Evolutionary conservation across 2,329 filamentous ascomycete genomes (phyloP).

Genomic region (Colletotrichum filicis): DNA sequence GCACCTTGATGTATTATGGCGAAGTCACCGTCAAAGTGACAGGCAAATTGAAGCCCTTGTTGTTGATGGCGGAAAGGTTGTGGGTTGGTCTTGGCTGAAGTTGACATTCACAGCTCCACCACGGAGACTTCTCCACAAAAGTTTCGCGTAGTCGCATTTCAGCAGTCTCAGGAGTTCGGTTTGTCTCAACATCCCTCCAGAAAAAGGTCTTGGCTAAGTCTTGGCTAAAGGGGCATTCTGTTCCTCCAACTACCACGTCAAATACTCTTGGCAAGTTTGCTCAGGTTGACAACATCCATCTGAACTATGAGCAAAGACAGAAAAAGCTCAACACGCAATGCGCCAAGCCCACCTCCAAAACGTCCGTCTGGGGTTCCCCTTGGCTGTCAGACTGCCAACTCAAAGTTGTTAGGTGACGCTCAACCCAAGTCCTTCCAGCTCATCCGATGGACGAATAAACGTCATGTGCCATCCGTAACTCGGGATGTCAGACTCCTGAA

Average conservation of each 20-base stretch:
- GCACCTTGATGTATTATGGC: not conserved
- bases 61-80: not conserved
- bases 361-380: not conserved
- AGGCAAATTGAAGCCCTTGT: not conserved
- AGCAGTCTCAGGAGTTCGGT: constrained; percentile 19
- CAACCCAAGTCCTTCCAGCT: not conserved
- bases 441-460: not conserved
- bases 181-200: not conserved
- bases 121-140: constrained; percentile 15
- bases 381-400: not conserved
- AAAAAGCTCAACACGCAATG: not conserved
- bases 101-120: not conserved
- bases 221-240: not conserved
- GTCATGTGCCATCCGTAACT: constrained; percentile 16
- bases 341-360: not conserved
- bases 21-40: not conserved
- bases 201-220: not conserved
- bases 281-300: not conserved
- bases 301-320: not conserved
- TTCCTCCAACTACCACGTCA: not conserved
- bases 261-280: not conserved
- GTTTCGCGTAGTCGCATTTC: constrained; percentile 28
- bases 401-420: not conserved
- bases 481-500: not conserved
- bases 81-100: not conserved